A percentile compares a stretch with the other conserved stretches of the same genome.
These are phyloP conservation scores for Gliomastix tumulicola DNA, from an alignment of 2,329 filamentous ascomycete species.

Conservation along the genomic window DNA sequence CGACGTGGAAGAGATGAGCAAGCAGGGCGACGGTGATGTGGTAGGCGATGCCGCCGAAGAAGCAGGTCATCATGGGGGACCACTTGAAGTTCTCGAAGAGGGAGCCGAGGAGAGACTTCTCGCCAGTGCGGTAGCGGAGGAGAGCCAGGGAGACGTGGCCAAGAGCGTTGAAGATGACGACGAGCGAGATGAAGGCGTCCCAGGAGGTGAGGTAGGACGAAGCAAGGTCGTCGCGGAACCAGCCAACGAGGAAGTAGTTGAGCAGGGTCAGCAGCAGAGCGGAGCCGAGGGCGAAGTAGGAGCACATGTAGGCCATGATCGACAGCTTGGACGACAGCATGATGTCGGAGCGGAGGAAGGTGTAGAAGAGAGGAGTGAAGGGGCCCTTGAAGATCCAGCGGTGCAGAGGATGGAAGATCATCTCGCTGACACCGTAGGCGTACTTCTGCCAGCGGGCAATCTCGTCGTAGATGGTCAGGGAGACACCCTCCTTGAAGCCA, in stretches of 20 bases:
- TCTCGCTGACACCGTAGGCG: slow-evolving; percentile 63
- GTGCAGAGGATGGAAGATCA: slow-evolving; percentile 61
- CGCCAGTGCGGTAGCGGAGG: slow-evolving; percentile 54
- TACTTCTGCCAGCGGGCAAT: slow-evolving; percentile 69
- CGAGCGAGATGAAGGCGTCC: slow-evolving; percentile 54
- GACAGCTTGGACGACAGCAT: slow-evolving; percentile 61
- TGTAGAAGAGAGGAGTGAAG: slow-evolving; percentile 57
- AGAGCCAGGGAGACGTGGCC: slow-evolving; percentile 55
- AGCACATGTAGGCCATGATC: slow-evolving; percentile 64
- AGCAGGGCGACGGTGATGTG: slow-evolving; percentile 33
- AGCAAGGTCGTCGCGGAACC: slow-evolving; percentile 61
- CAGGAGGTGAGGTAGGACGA: slow-evolving; percentile 63
- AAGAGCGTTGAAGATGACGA: slow-evolving; percentile 58
- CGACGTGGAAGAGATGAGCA: slow-evolving; percentile 32
- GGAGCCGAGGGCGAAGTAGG: slow-evolving; percentile 65
- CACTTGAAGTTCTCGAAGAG: slow-evolving; percentile 47
- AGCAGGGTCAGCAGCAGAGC: slow-evolving; percentile 59
- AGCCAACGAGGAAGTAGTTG: slow-evolving; percentile 68
- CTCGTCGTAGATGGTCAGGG: slow-evolving; percentile 67
- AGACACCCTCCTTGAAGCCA: slow-evolving; percentile 69
- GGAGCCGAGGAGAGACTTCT: slow-evolving; percentile 38
- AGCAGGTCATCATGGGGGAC: slow-evolving; percentile 45
- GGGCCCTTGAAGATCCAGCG: slow-evolving; percentile 56
- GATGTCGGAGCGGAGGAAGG: slow-evolving; percentile 55
- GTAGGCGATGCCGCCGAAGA: slow-evolving; percentile 34